Percentiles rank a stretch among this genome's conserved stretches.
Evolutionary conservation across 23 red algal genomes (phyloP).

Genomic region (Cyanidiococcus yangmingshanensis): DNA sequence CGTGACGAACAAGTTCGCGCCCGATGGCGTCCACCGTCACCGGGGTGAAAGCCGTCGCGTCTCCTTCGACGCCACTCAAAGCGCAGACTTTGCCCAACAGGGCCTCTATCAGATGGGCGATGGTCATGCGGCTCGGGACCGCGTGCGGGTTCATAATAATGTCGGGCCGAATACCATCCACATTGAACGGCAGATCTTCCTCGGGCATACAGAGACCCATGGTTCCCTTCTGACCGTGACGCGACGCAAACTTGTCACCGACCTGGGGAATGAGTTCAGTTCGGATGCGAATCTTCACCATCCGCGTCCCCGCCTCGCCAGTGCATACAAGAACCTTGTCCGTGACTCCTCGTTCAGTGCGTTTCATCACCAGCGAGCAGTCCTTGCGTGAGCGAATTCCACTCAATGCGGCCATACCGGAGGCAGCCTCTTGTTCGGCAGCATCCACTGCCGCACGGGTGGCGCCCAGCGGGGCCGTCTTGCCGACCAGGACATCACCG

Average conservation of each 20-base stretch:
- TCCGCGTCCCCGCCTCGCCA: conserved; percentile 67
- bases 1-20: conserved; percentile 34
- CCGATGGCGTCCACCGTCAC: conserved; percentile 86
- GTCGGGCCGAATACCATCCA: conserved; percentile 88
- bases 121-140: conserved; percentile 95
- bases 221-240: conserved; percentile 98
- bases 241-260: conserved; percentile 95
- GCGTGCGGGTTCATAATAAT: conserved; percentile 99
- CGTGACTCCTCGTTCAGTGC: conserved; percentile 79
- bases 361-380: conserved; percentile 69
- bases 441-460: conserved; percentile 23
- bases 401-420: conserved; percentile 20
- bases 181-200: conserved; percentile 96
- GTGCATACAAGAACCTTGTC: conserved; percentile 89
- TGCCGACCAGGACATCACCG: conserved; percentile 80
- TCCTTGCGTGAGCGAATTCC: conserved; percentile 78
- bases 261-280: conserved; percentile 86
- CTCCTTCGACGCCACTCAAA: conserved; percentile 80
- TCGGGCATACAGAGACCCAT: conserved; percentile 81
- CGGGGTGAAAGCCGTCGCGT: conserved; percentile 86
- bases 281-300: conserved; percentile 79
- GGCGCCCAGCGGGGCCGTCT: conserved; percentile 46
- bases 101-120: conserved; percentile 93
- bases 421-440: not conserved
- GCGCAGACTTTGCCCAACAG: conserved; percentile 84